Percentiles rank a stretch among this genome's conserved stretches.
Evolutionary conservation across 169 alveolate genomes (phyloP).

Genomic region (Plasmodium gaboni): DNA sequence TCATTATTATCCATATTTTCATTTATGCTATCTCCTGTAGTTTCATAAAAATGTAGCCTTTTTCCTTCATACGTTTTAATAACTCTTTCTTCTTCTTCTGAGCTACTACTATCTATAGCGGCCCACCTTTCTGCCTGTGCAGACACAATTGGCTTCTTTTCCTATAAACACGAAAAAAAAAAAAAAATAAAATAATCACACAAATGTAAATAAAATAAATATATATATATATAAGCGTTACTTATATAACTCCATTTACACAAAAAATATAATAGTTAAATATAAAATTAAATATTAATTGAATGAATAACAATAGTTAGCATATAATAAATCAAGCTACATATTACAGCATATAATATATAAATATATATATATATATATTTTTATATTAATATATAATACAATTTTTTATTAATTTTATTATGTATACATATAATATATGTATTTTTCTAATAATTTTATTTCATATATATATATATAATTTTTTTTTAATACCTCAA

Average conservation of each 20-base stretch:
- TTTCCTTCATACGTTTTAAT: conserved; percentile 89
- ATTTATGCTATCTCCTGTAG: conserved; percentile 79
- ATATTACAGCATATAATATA: too few species aligned
- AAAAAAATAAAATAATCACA: conserved; percentile 77
- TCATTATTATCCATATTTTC: conserved; percentile 85
- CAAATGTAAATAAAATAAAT: neutral
- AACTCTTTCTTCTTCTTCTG: conserved; percentile 89
- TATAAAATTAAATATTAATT: conserved; percentile 78
- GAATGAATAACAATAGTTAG: too few species aligned
- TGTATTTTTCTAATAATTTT: too few species aligned
- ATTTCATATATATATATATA: conserved; percentile 1
- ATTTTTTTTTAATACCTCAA: conserved; percentile 40
- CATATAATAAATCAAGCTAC: too few species aligned
- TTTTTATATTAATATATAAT: too few species aligned
- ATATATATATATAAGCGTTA: too few species aligned
- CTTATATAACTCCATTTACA: too few species aligned
- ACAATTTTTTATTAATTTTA: too few species aligned
- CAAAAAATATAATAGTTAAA: too few species aligned
- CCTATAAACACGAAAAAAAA: conserved; percentile 72
- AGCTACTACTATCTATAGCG: conserved; percentile 85
- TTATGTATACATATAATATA: too few species aligned
- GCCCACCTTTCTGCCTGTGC: conserved; percentile 83
- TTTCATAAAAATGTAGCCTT: conserved; percentile 84
- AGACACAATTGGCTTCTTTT: conserved; percentile 80
- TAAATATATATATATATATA: too few species aligned